These are phyloP conservation scores for Saccharomycopsis sp. DNA, from an alignment of 805 yeast genomes.

Conservation along the genomic window DNA sequence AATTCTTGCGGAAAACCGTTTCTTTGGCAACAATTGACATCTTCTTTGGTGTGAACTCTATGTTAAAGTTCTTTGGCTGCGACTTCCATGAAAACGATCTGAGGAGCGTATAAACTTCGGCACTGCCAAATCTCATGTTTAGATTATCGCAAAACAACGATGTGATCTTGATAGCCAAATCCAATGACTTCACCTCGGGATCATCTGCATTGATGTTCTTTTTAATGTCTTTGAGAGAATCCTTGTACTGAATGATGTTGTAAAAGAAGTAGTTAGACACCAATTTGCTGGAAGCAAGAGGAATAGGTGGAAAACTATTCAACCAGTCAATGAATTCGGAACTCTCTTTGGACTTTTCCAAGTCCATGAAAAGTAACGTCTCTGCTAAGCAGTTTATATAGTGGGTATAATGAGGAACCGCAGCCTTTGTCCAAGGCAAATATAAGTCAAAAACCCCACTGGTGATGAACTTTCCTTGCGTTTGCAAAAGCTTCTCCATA, in stretches of 20 bases:
- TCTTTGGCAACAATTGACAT: constrained; percentile 11
- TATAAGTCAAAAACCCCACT: constrained; percentile 17
- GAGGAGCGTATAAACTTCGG: constrained; percentile 16
- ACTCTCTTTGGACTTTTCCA: constrained; percentile 15
- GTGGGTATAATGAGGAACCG: constrained; percentile 10
- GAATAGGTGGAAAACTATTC: constrained; percentile 4
- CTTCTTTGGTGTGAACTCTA: constrained; percentile 10
- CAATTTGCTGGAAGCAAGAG: constrained; percentile 9
- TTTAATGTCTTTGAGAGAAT: constrained; percentile 13
- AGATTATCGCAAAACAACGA: constrained; percentile 17
- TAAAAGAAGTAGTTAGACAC: constrained; percentile 18
- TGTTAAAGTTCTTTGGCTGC: constrained; percentile 13
- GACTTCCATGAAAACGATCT: constrained; percentile 13
- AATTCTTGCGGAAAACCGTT: constrained; percentile 6
- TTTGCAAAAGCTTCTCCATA: constrained; percentile 13
- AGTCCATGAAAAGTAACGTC: constrained; percentile 13
- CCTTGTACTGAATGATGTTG: constrained; percentile 15
- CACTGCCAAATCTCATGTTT: constrained; percentile 15
- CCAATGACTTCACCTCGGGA: constrained; percentile 8
- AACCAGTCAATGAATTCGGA: constrained; percentile 16
- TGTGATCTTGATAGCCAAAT: constrained; percentile 10
- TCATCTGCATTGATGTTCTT: constrained; percentile 2
- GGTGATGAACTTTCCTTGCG: constrained; percentile 15
- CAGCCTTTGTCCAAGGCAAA: constrained; percentile 14
- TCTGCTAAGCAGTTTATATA: constrained; percentile 19